Percentiles rank a stretch among this genome's conserved stretches.
These are phyloP conservation scores for Eutrema salsugineum DNA, from an alignment of 441 rosid genomes.

Conservation along the genomic window DNA sequence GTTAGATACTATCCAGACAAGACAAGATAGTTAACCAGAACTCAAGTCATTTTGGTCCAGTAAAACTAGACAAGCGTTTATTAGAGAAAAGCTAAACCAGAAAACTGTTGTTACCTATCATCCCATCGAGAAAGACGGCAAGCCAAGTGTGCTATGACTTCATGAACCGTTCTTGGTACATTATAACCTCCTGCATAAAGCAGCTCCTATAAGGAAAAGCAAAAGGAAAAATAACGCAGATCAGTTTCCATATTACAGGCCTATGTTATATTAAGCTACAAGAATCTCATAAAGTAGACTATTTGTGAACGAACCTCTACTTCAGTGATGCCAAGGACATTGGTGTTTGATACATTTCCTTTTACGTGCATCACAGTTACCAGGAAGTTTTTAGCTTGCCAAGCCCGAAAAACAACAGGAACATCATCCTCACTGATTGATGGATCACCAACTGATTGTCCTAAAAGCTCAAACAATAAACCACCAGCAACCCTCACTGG, in stretches of 20 bases:
- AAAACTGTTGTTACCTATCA: conserved; percentile 57
- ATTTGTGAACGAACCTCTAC: conserved; percentile 69
- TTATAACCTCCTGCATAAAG: conserved; percentile 82
- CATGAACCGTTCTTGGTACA: conserved; percentile 84
- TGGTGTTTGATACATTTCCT: conserved; percentile 48
- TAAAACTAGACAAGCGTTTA: neutral
- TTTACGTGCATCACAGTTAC: conserved; percentile 78
- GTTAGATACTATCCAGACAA: neutral
- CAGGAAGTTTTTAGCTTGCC: conserved; percentile 93
- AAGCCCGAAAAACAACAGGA: conserved; percentile 85
- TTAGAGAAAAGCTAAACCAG: neutral
- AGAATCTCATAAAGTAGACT: neutral
- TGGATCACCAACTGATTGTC: conserved; percentile 98
- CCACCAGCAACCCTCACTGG: conserved; percentile 99
- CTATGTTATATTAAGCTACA: neutral
- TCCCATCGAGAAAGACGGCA: conserved; percentile 91
- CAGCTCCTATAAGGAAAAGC: conserved; percentile 51
- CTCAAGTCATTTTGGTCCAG: neutral
- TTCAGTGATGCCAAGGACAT: conserved; percentile 81
- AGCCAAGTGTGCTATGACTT: conserved; percentile 79
- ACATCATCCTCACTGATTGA: conserved; percentile 82
- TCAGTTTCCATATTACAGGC: neutral
- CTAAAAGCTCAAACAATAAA: conserved; percentile 89
- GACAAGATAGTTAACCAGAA: neutral
- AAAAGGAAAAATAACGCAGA: neutral